A percentile compares a stretch with the other conserved stretches of the same genome.
Evolutionary conservation across 768 basidiomycete genomes (phyloP).

Genomic region (Boletus huronensis): DNA sequence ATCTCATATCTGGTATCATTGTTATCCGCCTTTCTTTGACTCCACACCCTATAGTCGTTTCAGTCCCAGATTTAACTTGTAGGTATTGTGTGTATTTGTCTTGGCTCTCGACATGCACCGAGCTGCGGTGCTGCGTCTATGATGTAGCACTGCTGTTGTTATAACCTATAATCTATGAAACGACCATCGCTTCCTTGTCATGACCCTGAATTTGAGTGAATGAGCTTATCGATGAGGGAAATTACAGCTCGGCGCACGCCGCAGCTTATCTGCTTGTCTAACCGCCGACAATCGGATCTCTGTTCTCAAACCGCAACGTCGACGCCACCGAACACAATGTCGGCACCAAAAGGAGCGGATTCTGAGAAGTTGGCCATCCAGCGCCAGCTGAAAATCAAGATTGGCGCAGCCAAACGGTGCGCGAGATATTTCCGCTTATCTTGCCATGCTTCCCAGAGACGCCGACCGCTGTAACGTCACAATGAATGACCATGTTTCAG

Average conservation of each 20-base stretch:
- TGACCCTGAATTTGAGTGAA: background rate
- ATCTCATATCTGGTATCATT: conserved; percentile 19
- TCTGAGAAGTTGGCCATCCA: conserved; percentile 37
- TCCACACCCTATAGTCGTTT: conserved; percentile 25
- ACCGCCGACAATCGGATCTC: background rate
- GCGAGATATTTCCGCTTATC: conserved; percentile 21
- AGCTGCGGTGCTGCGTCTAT: conserved; percentile 28
- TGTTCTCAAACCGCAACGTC: conserved; percentile 11
- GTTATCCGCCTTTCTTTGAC: conserved; percentile 24
- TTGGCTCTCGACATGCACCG: conserved; percentile 27
- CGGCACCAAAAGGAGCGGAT: conserved; percentile 6
- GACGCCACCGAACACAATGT: conserved; percentile 13
- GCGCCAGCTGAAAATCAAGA: conserved; percentile 76
- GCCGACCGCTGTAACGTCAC: conserved; percentile 14
- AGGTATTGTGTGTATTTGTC: conserved; percentile 34
- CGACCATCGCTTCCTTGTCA: conserved; percentile 15
- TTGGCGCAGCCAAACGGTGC: conserved; percentile 63
- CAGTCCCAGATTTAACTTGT: conserved; percentile 20
- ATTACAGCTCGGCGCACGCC: background rate
- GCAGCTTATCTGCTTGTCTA: background rate
- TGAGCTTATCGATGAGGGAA: conserved; percentile 9
- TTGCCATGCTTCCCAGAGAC: background rate
- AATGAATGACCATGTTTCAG: conserved; percentile 33
- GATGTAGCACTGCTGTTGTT: conserved; percentile 31
- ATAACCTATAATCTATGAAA: conserved; percentile 27